Evolutionary conservation across 176 grass and related monocot genomes (phyloP).

Genomic region (Pontederia paniculata): DNA sequence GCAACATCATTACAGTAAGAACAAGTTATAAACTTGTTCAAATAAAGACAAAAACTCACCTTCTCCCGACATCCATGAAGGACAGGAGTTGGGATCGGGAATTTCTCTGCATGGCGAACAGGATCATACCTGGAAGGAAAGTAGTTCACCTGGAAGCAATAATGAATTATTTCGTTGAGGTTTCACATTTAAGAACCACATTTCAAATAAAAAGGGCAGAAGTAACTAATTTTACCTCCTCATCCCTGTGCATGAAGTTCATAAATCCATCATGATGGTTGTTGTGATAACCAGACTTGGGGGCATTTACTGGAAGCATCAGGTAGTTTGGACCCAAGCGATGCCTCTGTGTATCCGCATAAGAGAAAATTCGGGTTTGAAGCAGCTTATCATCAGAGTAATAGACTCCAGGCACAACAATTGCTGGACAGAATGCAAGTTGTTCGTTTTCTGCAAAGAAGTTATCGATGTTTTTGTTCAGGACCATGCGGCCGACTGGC

Average conservation of each 20-base stretch:
- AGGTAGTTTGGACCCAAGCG: constrained; percentile 21
- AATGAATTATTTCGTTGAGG: not conserved
- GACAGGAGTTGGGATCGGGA: constrained; percentile 5
- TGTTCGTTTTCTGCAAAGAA: constrained; percentile 25
- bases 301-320: constrained; percentile 21
- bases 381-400: constrained; percentile 25
- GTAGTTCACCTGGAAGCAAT: constrained; percentile 16
- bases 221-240: constrained; percentile 6
- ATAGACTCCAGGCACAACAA: constrained; percentile 10
- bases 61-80: not conserved
- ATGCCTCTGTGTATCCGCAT: constrained; percentile 21
- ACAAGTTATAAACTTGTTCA: no score
- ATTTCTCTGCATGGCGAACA: constrained; percentile 14
- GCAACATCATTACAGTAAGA: not conserved
- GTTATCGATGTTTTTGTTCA: constrained; percentile 21
- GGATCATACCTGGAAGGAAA: constrained; percentile 17
- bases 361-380: constrained; percentile 18
- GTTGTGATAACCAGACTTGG: constrained; percentile 14
- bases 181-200: not conserved
- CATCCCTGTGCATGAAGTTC: constrained; percentile 22
- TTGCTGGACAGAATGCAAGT: constrained; percentile 13
- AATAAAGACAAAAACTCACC: not conserved
- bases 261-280: constrained; percentile 23
- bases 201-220: not conserved
- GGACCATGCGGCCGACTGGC: constrained; percentile 18